These are phyloP conservation scores for Heimioporus sp. DNA, from an alignment of 768 basidiomycete genomes.

Conservation along the genomic window DNA sequence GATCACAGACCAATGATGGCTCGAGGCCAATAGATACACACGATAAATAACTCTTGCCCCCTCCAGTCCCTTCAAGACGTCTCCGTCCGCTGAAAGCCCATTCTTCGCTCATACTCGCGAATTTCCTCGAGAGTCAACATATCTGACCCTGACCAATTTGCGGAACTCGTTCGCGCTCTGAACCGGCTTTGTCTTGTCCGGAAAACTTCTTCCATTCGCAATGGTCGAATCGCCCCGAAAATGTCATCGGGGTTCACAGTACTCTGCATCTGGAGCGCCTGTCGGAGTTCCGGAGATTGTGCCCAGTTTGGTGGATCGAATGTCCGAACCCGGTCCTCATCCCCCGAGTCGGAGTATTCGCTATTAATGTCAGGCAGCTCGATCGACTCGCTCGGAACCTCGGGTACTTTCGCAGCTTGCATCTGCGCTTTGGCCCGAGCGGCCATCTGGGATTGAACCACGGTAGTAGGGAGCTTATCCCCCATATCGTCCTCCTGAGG, in stretches of 20 bases:
- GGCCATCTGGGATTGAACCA: conserved; percentile 68
- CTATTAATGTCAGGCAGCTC: conserved; percentile 95
- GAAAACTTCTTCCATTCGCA: conserved; percentile 95
- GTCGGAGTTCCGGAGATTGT: conserved; percentile 81
- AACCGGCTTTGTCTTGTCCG: conserved; percentile 74
- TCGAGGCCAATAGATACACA: background rate
- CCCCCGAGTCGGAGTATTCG: conserved; percentile 96
- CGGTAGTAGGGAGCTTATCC: conserved; percentile 55
- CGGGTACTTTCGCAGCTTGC: conserved; percentile 53
- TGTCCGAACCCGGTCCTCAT: conserved; percentile 75
- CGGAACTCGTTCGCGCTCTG: conserved; percentile 87
- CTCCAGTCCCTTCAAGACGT: conserved; percentile 13
- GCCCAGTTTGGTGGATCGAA: conserved; percentile 86
- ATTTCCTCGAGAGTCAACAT: conserved; percentile 82
- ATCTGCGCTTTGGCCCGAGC: conserved; percentile 67
- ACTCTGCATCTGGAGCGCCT: conserved; percentile 78
- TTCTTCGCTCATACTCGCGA: conserved; percentile 80
- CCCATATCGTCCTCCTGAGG: conserved; percentile 48
- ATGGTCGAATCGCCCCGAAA: conserved; percentile 83
- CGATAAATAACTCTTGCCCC: conserved; percentile 2
- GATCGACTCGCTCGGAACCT: conserved; percentile 72
- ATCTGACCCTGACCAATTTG: conserved; percentile 96
- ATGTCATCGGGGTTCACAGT: conserved; percentile 89
- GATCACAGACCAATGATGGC: background rate
- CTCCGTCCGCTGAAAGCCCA: conserved; percentile 66